Percentiles rank a stretch among this genome's conserved stretches.
Evolutionary conservation across 257 asterid species (phyloP).

Genomic region (Solanum clarkiae): DNA sequence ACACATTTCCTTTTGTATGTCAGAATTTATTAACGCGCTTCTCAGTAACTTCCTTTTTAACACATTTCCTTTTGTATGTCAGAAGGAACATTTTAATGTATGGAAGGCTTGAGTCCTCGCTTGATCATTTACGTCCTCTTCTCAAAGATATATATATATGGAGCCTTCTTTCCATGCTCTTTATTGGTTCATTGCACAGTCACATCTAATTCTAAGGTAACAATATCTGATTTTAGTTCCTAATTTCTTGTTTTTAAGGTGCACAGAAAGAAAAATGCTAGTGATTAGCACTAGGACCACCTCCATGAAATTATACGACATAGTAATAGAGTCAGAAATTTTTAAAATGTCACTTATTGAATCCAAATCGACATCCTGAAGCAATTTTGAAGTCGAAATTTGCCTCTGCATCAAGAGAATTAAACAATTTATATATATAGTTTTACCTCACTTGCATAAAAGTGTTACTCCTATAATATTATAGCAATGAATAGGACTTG

Average conservation of each 20-base stretch:
- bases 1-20: background rate
- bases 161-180: background rate
- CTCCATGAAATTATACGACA: background rate
- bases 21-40: background rate
- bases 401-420: background rate
- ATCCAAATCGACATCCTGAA: background rate
- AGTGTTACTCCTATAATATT: background rate
- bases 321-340: background rate
- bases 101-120: constrained; percentile 40
- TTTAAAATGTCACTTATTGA: background rate
- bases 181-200: constrained; percentile 14
- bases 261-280: background rate
- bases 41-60: background rate
- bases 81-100: constrained; percentile 1
- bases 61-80: background rate
- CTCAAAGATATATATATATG: background rate
- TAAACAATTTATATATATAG: background rate
- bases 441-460: background rate
- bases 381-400: background rate
- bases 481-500: background rate
- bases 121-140: constrained; percentile 16
- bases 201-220: background rate
- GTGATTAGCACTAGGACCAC: background rate
- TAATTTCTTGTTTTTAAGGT: background rate
- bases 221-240: background rate